A percentile compares a stretch with the other conserved stretches of the same genome.
These are phyloP conservation scores for Saccharomyces hybrid DNA, from an alignment of 1,139 yeast genomes.

Conservation along the genomic window DNA sequence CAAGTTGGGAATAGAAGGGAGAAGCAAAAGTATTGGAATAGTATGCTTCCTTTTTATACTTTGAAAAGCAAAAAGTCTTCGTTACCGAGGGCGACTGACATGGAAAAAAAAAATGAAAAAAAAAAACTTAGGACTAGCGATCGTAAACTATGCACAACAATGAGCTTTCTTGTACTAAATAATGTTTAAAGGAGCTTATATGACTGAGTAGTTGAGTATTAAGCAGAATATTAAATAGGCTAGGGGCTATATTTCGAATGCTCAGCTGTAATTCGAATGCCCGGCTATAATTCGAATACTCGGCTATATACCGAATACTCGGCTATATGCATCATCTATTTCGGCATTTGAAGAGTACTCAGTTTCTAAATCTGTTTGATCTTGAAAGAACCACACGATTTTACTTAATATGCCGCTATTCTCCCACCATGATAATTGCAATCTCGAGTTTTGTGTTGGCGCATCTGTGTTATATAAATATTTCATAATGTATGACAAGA, in stretches of 20 bases:
- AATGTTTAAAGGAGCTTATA: not conserved
- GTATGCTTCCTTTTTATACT: not conserved
- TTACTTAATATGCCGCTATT: constrained; percentile 5
- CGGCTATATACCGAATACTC: constrained; percentile 8
- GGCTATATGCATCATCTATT: constrained; percentile 9
- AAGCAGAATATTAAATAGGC: not conserved
- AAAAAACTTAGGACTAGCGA: constrained; percentile 1
- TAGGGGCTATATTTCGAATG: constrained; percentile 7
- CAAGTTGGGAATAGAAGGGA: too few relatives aligned
- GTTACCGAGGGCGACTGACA: not conserved
- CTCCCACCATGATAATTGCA: constrained; percentile 8
- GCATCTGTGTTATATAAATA: not conserved
- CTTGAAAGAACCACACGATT: constrained; percentile 6
- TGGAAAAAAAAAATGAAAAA: not conserved
- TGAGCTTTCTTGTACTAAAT: not conserved
- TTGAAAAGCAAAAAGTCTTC: not conserved
- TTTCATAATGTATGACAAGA: not conserved
- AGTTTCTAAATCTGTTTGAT: not conserved
- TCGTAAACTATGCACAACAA: not conserved
- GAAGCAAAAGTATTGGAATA: too few relatives aligned
- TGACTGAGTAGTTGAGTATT: not conserved
- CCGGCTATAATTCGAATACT: constrained; percentile 5
- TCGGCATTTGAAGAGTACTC: not conserved
- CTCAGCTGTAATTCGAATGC: constrained; percentile 10
- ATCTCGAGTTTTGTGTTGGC: not conserved